Evolutionary conservation across 352 stramenopile species (phyloP).

Genomic region (Phytophthora agathidicida): DNA sequence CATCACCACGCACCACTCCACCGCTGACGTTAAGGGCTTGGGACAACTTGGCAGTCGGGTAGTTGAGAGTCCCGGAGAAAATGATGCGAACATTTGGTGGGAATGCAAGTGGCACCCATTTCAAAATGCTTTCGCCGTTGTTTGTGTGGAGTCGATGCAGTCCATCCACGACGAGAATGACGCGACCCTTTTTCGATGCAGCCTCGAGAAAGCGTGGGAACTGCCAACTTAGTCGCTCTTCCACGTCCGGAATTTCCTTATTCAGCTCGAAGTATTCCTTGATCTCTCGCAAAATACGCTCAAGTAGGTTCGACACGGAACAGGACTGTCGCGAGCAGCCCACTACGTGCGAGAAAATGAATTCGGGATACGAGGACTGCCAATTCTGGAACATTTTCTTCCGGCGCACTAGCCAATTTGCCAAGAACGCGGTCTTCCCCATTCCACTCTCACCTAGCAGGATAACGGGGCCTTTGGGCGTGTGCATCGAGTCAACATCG

Average conservation of each 20-base stretch:
- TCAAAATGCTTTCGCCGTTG: conserved; percentile 90
- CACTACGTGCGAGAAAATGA: conserved; percentile 92
- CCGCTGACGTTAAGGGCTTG: conserved; percentile 8
- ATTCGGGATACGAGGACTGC: conserved; percentile 83
- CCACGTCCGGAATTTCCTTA: conserved; percentile 81
- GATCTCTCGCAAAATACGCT: conserved; percentile 88
- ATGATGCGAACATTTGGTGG: conserved; percentile 90
- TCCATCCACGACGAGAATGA: conserved; percentile 92
- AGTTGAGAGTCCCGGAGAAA: conserved; percentile 71
- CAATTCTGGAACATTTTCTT: conserved; percentile 90
- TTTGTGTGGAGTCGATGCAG: conserved; percentile 85
- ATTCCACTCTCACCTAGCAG: conserved; percentile 75
- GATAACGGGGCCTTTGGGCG: conserved; percentile 77
- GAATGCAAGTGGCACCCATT: conserved; percentile 90
- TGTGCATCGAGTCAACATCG: conserved; percentile 86
- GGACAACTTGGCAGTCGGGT: conserved; percentile 51
- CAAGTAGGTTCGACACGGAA: conserved; percentile 85
- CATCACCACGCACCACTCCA: conserved; percentile 11
- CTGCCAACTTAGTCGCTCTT: conserved; percentile 91
- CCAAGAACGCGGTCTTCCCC: conserved; percentile 78
- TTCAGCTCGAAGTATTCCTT: conserved; percentile 93
- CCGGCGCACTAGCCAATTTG: conserved; percentile 82
- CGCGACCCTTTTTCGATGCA: conserved; percentile 88
- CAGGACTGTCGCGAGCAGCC: conserved; percentile 89
- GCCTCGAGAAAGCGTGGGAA: conserved; percentile 91